Evolutionary conservation across 2,329 filamentous ascomycete species (phyloP), one percentile per base, ranked within the genome.

Genomic region (Aspergillus novoparasiticus): DNA sequence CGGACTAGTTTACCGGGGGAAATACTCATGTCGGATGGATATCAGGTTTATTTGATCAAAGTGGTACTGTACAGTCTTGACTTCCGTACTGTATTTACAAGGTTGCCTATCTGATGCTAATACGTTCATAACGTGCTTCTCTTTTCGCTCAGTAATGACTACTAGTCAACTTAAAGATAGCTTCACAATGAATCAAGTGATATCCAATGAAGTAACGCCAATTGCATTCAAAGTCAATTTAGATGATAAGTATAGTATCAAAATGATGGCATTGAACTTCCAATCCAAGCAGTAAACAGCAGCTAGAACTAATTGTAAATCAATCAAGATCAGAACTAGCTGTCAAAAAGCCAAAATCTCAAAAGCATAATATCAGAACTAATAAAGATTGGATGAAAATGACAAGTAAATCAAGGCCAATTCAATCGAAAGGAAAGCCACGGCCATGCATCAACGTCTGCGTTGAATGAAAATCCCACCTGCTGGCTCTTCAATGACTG

Each of bases 401-500:
- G 3, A 28, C 26, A 28, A 28, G 26, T 6, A 28, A 28, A 28
- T 28, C 26, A 28, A 6, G 1, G 26, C 26, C 26, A 28, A 28
- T 28, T 8, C 26, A 28, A 28, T 28, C 6, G 26, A 28, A 28
- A 28, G 6, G 26, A 28, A 1, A 28, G 26, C 26, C 26, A 8
- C 26, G 6, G 6, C 26, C 6, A 28, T 28, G 34, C 16, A 9
- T 8, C 3, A 8, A 21, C 9, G 51, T 10, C 58, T 56, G 28
- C 53, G 26, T 16, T 50, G 16, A 48, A 60, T 39, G 3, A 26
- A 43, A 50, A 65, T 41, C 2, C 51, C 57, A 16, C 66, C 67
- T 5, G 39, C 45, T 5, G 61, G 32, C 32, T 12, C 54, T 23
- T 64, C 30, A 39, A 63, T 50, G 16, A 71, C 60, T 12, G 66